These are phyloP conservation scores for Eucalyptus cloeziana DNA, from an alignment of 345 rosid species.

Conservation along the genomic window DNA sequence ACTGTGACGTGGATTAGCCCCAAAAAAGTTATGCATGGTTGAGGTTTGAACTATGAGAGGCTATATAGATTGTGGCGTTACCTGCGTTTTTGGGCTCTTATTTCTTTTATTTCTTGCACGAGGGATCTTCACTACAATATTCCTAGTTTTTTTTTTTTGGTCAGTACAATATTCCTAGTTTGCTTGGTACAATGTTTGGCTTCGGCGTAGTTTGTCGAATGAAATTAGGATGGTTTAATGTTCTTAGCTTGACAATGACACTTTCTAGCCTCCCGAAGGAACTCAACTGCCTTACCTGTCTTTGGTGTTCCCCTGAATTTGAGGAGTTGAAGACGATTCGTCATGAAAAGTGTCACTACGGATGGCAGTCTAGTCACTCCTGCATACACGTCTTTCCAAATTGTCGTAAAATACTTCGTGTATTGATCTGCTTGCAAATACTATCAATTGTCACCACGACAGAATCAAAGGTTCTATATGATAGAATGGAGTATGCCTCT, in stretches of 20 bases:
- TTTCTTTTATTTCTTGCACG: background rate
- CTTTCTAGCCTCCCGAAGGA: background rate
- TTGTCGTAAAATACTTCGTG: rapidly evolving
- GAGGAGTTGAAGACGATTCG: background rate
- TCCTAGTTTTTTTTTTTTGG: too few species aligned
- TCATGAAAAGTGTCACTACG: background rate
- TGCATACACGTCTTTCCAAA: background rate
- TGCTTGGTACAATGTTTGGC: background rate
- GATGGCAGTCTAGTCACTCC: background rate
- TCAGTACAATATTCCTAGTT: background rate
- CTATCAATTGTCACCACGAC: rapidly evolving
- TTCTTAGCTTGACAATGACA: background rate
- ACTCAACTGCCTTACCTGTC: background rate
- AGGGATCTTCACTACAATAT: background rate
- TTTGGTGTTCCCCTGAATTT: background rate
- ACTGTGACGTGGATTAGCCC: background rate
- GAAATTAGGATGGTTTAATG: background rate
- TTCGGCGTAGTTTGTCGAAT: background rate
- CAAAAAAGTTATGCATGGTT: background rate
- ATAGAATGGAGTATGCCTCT: background rate
- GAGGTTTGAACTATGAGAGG: background rate
- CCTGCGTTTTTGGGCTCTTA: too few species aligned
- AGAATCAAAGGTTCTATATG: rapidly evolving
- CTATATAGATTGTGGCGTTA: background rate
- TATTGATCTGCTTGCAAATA: rapidly evolving